Percentiles rank a stretch among this genome's conserved stretches.
These are phyloP conservation scores for Didymella pomorum DNA, from an alignment of 2,329 filamentous ascomycete genomes.

Conservation along the genomic window DNA sequence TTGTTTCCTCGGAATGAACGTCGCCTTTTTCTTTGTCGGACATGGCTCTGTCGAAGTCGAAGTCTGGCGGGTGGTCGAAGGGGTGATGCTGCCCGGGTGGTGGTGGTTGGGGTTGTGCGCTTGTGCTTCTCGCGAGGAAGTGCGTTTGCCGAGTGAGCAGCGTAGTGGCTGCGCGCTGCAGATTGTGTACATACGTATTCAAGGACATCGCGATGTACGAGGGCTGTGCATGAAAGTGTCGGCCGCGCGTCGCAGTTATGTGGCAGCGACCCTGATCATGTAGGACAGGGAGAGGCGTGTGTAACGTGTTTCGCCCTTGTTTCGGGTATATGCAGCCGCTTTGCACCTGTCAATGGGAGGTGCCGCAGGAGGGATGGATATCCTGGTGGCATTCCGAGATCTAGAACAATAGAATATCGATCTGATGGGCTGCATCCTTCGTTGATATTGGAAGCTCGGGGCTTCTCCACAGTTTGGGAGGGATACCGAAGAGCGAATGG, in stretches of 20 bases:
- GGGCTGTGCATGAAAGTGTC: neutral
- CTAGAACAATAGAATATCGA: neutral
- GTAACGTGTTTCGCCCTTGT: slow-evolving; percentile 9
- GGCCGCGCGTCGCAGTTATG: slow-evolving; percentile 8
- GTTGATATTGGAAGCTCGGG: no score
- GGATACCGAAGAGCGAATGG: neutral
- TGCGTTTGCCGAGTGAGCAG: no score
- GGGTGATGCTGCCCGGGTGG: neutral
- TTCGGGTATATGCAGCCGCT: neutral
- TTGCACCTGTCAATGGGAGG: no score
- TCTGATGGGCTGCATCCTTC: neutral
- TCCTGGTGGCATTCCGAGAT: neutral
- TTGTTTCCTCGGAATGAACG: slow-evolving; percentile 21
- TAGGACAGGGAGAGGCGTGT: neutral
- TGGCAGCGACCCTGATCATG: neutral
- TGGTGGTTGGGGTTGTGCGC: neutral
- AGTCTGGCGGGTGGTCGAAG: neutral
- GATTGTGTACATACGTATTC: neutral
- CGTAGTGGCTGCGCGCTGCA: neutral
- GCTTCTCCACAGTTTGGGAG: neutral
- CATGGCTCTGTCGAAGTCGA: neutral
- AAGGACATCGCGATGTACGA: neutral
- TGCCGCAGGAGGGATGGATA: neutral
- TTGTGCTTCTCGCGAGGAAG: neutral
- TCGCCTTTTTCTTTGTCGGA: neutral